A percentile compares a stretch with the other conserved stretches of the same genome.
These are phyloP conservation scores for Myrica gale DNA, from an alignment of 306 rosid species.

Conservation along the genomic window DNA sequence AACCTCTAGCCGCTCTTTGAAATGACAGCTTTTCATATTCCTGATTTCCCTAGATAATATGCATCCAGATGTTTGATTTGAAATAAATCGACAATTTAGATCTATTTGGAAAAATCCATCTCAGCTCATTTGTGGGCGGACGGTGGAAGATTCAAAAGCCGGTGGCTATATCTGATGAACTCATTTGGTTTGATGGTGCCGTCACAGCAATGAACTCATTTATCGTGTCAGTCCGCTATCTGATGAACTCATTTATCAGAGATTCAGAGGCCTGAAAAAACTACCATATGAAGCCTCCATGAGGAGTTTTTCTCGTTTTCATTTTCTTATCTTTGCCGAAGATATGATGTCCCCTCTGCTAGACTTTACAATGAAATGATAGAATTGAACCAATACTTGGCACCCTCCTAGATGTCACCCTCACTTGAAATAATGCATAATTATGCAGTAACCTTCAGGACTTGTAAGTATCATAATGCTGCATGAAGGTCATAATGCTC, in stretches of 20 bases:
- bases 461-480: neutral
- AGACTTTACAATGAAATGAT: neutral
- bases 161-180: too few relatives aligned
- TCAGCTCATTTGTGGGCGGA: too few relatives aligned
- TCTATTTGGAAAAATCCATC: neutral
- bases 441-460: neutral
- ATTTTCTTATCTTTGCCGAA: neutral
- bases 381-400: neutral
- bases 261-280: too few relatives aligned
- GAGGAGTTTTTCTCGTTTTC: too few relatives aligned
- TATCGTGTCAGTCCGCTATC: too few relatives aligned
- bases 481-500: conserved; percentile 59
- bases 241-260: too few relatives aligned
- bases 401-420: neutral
- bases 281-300: too few relatives aligned
- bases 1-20: neutral
- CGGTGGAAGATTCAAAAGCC: too few relatives aligned
- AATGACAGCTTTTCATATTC: neutral
- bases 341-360: neutral
- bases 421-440: too few relatives aligned
- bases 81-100: neutral
- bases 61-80: neutral
- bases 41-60: neutral
- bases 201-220: too few relatives aligned
- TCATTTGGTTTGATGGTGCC: too few relatives aligned